A percentile compares a stretch with the other conserved stretches of the same genome.
Conservation (phyloP, 805 yeast genomes). For the Martiniozyma abietophila region DNA sequence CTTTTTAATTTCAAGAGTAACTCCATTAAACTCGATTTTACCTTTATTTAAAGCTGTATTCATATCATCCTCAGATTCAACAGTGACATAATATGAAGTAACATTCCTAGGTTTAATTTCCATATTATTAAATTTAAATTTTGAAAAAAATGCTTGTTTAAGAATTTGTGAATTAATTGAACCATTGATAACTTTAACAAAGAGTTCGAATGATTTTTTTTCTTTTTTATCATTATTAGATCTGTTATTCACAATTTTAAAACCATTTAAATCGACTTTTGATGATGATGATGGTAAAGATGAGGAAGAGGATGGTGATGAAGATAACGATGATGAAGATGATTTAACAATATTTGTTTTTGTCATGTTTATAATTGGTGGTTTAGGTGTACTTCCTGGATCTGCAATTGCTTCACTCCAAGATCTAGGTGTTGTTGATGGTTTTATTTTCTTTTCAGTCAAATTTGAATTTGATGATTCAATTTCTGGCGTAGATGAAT, state of each 20-base stretch:
- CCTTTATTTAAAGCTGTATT: conserved; percentile 2
- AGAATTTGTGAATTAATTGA: too few species aligned
- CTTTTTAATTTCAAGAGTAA: neutral
- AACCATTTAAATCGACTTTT: too few species aligned
- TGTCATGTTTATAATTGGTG: conserved; percentile 3
- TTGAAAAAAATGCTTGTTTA: too few species aligned
- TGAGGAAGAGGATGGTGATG: neutral
- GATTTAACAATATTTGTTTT: neutral
- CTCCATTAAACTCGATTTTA: conserved; percentile 1
- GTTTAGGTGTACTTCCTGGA: too few species aligned
- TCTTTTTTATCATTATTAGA: neutral
- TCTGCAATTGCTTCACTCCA: too few species aligned
- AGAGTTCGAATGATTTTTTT: conserved; percentile 4
- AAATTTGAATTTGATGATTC: too few species aligned
- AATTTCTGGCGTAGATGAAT: neutral
- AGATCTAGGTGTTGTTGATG: neutral
- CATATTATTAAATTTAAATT: too few species aligned
- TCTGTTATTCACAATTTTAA: neutral
- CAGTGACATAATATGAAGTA: too few species aligned
- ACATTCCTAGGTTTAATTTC: too few species aligned
- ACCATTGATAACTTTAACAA: conserved; percentile 4
- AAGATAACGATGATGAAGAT: neutral
- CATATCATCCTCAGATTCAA: conserved; percentile 4
- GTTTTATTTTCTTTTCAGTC: too few species aligned
- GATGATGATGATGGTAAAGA: neutral